Percentiles rank a stretch among this genome's conserved stretches.
Evolutionary conservation across 306 rosid genomes (phyloP).

Genomic region (Cyclanthera cordifolia): DNA sequence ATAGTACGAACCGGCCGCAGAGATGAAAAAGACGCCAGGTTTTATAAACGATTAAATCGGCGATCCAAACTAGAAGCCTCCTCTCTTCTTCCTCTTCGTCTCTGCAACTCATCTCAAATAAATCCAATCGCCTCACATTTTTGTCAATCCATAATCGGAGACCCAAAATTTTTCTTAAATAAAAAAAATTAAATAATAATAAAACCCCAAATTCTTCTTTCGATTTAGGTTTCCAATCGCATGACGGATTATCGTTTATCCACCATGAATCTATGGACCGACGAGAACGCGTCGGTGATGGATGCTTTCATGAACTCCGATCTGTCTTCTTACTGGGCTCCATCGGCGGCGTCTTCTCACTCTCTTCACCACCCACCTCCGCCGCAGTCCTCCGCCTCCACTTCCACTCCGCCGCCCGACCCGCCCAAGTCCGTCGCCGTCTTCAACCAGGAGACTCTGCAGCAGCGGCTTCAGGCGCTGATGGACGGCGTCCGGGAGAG

Average conservation of each 20-base stretch:
- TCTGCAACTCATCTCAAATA: neutral
- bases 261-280: constrained; percentile 74
- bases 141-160: neutral
- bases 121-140: constrained; percentile 4
- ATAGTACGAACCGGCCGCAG: neutral
- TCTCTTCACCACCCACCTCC: constrained; percentile 19
- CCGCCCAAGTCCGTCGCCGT: constrained; percentile 11
- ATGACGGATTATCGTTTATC: constrained; percentile 44
- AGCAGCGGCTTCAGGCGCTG: constrained; percentile 69
- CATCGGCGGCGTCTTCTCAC: constrained; percentile 4
- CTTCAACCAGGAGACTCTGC: constrained; percentile 76
- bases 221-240: neutral
- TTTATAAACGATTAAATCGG: constrained; percentile 7
- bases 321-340: constrained; percentile 53
- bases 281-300: constrained; percentile 83
- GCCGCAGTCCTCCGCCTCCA: constrained; percentile 43
- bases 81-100: neutral
- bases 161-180: neutral
- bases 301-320: constrained; percentile 83
- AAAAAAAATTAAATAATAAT: neutral
- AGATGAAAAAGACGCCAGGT: constrained; percentile 4
- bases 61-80: neutral
- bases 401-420: constrained; percentile 22
- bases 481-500: constrained; percentile 60
- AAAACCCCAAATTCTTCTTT: neutral